Conservation (phyloP, 1,139 yeast genomes). For the Debaryomyces coudertii region DNA sequence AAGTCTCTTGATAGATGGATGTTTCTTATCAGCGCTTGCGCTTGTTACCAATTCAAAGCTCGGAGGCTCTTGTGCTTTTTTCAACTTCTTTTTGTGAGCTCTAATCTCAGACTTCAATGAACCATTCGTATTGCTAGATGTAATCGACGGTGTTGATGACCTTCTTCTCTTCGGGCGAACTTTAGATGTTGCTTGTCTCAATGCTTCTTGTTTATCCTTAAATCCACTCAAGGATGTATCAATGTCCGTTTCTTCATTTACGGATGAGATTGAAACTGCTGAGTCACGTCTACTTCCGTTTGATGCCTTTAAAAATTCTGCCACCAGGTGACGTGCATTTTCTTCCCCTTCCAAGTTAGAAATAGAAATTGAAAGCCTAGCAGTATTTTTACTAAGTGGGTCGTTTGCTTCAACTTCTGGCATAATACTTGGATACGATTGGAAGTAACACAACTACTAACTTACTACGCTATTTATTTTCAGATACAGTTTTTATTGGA, state of each 20-base stretch:
- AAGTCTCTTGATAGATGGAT: slow-evolving; percentile 24
- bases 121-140: slow-evolving; percentile 13
- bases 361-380: slow-evolving; percentile 32
- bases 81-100: slow-evolving; percentile 36
- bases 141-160: slow-evolving; percentile 38
- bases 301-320: slow-evolving; percentile 18
- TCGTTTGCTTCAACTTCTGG: slow-evolving; percentile 16
- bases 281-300: slow-evolving; percentile 24
- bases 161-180: slow-evolving; percentile 40
- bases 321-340: slow-evolving; percentile 23
- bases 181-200: slow-evolving; percentile 16
- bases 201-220: slow-evolving; percentile 10
- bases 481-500: background rate
- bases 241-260: slow-evolving; percentile 21
- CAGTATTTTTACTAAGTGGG: slow-evolving; percentile 28
- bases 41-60: slow-evolving; percentile 25
- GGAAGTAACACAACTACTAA: background rate
- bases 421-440: slow-evolving; percentile 4
- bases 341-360: slow-evolving; percentile 22
- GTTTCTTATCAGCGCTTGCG: slow-evolving; percentile 11
- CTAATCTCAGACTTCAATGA: slow-evolving; percentile 22
- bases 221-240: slow-evolving; percentile 5
- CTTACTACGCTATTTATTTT: background rate
- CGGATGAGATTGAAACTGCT: slow-evolving; percentile 29
- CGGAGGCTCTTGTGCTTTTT: slow-evolving; percentile 38